Base-by-base conservation (phyloP, 768 basidiomycete species). In the Infundibulicybe gibba region DNA sequence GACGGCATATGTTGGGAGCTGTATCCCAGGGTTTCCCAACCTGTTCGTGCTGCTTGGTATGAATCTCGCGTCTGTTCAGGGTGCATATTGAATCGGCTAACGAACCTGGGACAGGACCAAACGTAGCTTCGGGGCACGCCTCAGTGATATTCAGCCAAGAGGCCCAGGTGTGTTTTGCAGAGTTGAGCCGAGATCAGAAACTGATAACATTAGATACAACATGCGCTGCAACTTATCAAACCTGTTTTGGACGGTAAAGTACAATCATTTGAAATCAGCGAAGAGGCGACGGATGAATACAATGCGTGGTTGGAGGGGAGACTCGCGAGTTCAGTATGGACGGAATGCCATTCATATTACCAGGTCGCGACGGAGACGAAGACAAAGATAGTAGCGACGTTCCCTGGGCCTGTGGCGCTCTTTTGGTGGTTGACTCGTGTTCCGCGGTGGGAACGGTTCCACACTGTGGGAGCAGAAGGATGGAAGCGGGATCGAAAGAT, bases 131-230 rank as follows among this genome's bases (percentile, higher is more conserved):
- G 6, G 81, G 80, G 12, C 81, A 83, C 53, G 76, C 75, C 8
- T 82, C 81, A 19, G 68, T 78, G 32, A 67, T 83, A 40, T 81
- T 77, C 56, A 69, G 67, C 43, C 70, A 77, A 50, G 81, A 83
- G 58, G 65, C 71, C 6, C 79, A 83, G 72, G 80, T 77, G 38
- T 42, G 64, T 21, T 15, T 48, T 46, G 20, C 37, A 35, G 9
- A 12, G 20, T 34, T 33, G 30, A 32, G 34, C 34, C 39, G 46
- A 56, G 42, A 54, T 47, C 49, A 49, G 34, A 51, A 42, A 44
- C 43, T 47, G 41, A 40, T 35, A 34, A 13, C 32, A 20, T 37
- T 52, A 81, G 81, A 76, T 81, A 57, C 60, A 69, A 41, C 66
- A 75, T 49, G 67, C 71, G 35, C 44, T 80, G 49, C 65, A 79